Conservation (phyloP, 2,329 filamentous ascomycete genomes). For the Dryadomyces quercus-mongolicae region DNA sequence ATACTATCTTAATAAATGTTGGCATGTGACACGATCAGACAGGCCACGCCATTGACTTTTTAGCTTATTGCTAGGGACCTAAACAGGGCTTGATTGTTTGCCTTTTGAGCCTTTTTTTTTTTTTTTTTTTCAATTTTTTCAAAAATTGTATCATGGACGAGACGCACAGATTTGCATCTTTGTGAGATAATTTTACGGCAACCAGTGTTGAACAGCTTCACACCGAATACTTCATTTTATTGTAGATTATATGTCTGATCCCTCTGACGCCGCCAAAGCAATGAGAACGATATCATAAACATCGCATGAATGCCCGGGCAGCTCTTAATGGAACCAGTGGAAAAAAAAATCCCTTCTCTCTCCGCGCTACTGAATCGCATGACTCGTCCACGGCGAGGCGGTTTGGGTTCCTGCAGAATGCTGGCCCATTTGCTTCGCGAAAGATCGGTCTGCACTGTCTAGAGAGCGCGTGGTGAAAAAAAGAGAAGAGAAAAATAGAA, state of each 20-base stretch:
- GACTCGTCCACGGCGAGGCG: constrained; percentile 49
- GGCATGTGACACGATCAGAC: too few relatives aligned
- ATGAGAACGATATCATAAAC: constrained; percentile 27
- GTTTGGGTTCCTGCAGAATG: constrained; percentile 55
- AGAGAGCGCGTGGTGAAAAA: constrained; percentile 2
- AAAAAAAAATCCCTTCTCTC: constrained; percentile 29
- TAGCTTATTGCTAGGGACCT: too few relatives aligned
- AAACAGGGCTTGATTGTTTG: too few relatives aligned
- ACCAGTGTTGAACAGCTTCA: too few relatives aligned
- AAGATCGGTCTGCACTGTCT: constrained; percentile 78
- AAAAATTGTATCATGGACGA: too few relatives aligned
- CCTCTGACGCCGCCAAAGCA: constrained; percentile 80
- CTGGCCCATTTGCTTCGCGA: constrained; percentile 39
- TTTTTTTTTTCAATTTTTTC: too few relatives aligned
- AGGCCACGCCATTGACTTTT: too few relatives aligned
- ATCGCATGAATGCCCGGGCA: constrained; percentile 35
- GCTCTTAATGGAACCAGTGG: constrained; percentile 42
- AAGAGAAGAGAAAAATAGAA: neutral
- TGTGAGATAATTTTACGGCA: too few relatives aligned
- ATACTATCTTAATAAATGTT: too few relatives aligned
- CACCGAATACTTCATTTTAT: too few relatives aligned
- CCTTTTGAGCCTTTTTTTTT: too few relatives aligned
- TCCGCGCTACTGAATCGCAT: constrained; percentile 48
- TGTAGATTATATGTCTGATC: constrained; percentile 49
- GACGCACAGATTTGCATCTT: neutral